Evolutionary conservation across 2,329 filamentous ascomycete species (phyloP), one percentile per base, ranked within the genome.

Genomic region (Aaosphaeria pasadenensis): DNA sequence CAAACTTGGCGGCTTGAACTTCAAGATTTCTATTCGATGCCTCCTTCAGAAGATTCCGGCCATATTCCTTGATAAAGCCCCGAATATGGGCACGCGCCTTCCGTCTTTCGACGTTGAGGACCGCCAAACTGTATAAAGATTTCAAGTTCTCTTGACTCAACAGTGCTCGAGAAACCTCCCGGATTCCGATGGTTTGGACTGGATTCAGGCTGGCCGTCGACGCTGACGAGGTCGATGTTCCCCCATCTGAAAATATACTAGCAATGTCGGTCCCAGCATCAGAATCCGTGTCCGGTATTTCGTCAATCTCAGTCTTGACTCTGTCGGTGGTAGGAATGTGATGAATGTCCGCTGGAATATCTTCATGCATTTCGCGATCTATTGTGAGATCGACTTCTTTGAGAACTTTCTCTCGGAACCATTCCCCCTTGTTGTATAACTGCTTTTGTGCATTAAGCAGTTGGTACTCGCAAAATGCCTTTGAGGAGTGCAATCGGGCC

Each of bases 381-480:
- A 2, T 24, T 24, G 17, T 24, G 17, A 24, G 17, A 24, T 24
- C 17, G 17, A 2, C 41, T 7, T 52, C 48, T 45, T 45, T 55
- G 17, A 69, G 44, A 5, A 63, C 50, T 33, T 49, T 67, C 43
- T 69, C 66, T 7, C 65, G 62, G 28, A 63, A 45, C 56, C 57
- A 66, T n/a, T 48, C 53, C 32, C 64, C 58, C 31, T 55, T 53
- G 11, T 50, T 57, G 54, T 64, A 56, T 36, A 50, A 47, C 31
- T 42, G 41, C 38, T 42, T 49, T 7, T 55, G 50, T 7, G 28
- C 17, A 17, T 60, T 55, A 5, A 45, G 35, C 13, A 69, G 55
- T 50, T 64, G 62, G 46, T 69, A 69, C 39, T 69, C 62, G 13
- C 48, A 53, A 44, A 53, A 67, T 4, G 47, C 52, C n/a, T 44